Evolutionary conservation across 192 early-diverging fungal species (phyloP).

Genomic region (Gaertneriomyces sp.): DNA sequence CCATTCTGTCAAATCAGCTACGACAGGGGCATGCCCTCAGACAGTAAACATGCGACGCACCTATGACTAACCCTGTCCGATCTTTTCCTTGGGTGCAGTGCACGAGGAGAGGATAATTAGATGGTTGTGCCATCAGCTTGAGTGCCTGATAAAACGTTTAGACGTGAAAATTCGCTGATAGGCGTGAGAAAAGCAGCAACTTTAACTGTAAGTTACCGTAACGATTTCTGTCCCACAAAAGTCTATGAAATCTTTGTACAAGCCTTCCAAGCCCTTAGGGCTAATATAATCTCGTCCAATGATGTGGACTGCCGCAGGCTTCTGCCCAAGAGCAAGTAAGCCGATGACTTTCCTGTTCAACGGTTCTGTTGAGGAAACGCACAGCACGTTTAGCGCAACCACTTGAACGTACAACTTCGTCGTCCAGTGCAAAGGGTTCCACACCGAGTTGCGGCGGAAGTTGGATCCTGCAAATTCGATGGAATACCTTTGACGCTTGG

Average conservation of each 20-base stretch:
- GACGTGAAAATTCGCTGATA: neutral
- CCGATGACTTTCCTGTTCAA: constrained; percentile 27
- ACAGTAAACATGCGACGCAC: neutral
- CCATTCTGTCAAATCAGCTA: no score
- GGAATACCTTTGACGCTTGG: constrained; percentile 25
- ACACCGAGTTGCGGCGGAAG: constrained; percentile 26
- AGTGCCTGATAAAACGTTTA: constrained; percentile 9
- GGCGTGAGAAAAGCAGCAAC: neutral
- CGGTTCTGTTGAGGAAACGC: neutral
- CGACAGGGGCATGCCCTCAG: no score
- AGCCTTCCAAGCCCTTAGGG: constrained; percentile 36
- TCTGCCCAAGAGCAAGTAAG: constrained; percentile 29
- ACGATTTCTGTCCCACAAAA: constrained; percentile 37
- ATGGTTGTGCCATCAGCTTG: constrained; percentile 23
- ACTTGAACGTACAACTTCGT: constrained; percentile 20
- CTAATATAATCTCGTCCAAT: constrained; percentile 28
- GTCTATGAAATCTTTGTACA: constrained; percentile 39
- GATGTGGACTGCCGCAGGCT: constrained; percentile 24
- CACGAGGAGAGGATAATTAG: constrained; percentile 41
- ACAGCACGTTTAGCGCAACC: neutral
- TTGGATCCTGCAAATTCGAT: constrained; percentile 33
- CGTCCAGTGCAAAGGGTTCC: constrained; percentile 16
- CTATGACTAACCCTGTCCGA: constrained; percentile 35
- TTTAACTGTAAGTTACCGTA: neutral
- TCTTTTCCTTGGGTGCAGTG: constrained; percentile 54